Evolutionary conservation across 1,284 basidiomycete species (phyloP), one percentile per base, ranked within the genome.

Genomic region (Fistulina hepatica): DNA sequence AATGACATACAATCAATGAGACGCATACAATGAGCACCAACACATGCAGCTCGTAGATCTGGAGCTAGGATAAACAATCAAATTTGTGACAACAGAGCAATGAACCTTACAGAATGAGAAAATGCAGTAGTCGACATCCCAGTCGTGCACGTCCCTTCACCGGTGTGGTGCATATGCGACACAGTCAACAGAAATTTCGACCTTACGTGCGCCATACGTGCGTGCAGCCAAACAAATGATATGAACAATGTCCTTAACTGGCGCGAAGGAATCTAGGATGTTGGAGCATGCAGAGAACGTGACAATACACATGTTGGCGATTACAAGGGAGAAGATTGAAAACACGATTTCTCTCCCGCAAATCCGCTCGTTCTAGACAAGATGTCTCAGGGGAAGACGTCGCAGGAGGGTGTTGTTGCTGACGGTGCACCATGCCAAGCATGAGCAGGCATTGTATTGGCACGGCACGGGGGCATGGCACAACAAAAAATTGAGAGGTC

Each of bases 131-230:
- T 88, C 81, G 24, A 82, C 67, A 39, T 82, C 80, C 83, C 81
- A 85, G 32, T 66, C 72, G 44, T 67, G 69, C 4, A 84, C 81
- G 47, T 81, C 72, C 15, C 86, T 71, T 34, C 60, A 57, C 6
- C 81, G 63, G 50, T 88, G 82, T 1, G 83, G 82, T 4, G 81
- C 80, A 48, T 81, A 86, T 3, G 82, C 81, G 1, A 88, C 84
- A 44, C 81, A 83, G 49, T 88, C 84, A 2, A 86, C 65, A 1
- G 66, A 69, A 28, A 82, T 60, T 54, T 82, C 70, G 32, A 83
- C 52, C 54, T 80, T 76, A 34, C 53, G 52, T n/a, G 66, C 66
- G 12, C 78, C 75, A 25, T 69, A 58, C 20, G 65, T 61, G 24
- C 57, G 59, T 1, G 75, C 77, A 11, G 64, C 58, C 7, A 58